Base-by-base conservation (phyloP, 139 green algal genomes). In the Chlorella sp. region DNA sequence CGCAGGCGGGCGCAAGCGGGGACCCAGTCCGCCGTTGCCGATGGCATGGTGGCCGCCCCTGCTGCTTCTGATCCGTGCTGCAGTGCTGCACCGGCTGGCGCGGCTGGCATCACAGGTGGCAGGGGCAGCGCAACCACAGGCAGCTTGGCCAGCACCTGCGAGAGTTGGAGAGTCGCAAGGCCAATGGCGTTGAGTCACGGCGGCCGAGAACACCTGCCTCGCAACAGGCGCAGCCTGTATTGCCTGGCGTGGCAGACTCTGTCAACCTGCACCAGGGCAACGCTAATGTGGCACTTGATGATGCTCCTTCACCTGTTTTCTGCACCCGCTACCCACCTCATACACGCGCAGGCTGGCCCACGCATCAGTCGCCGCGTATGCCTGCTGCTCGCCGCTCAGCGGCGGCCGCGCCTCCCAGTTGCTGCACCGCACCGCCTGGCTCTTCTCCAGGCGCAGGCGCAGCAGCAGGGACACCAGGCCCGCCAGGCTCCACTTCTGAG, bases 351-450 rank as follows among this genome's bases (percentile, higher is more conserved):
- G 73, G 13, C 51, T 80, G 30, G 84, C 90, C 83, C 79, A 93
- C 4, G 90, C 91, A 73, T 94, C 91, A 26, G 83, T 77, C 17
- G 91, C 90, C 2, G 91, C 91, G 44, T 94, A 94, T 20, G 24
- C 20, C 60, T 83, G 78, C 86, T 94, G 91, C 64, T 68, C 79
- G 3, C 34, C 4, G 30, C 68, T 77, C 48, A 83, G 77, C 60
- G 77, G 77, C 60, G 77, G 77, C 30, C 40, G 58, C 77, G 40
- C 77, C 77, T 83, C 77, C 77, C 87, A 94, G 81, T 93, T 86
- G 87, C 88, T 88, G 68, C 81, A 87, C 46, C 90, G 60, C 60
- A 92, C 43, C 32, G 3, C 46, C 40, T 85, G 83, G 32, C 40
- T 26, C 86, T 92, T 92, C 14, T 84, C 67, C 56, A 92, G 72